phyloP scores from a whole-genome alignment of 352 stramenopile species.

The Globisporangium paddicum region DNA sequence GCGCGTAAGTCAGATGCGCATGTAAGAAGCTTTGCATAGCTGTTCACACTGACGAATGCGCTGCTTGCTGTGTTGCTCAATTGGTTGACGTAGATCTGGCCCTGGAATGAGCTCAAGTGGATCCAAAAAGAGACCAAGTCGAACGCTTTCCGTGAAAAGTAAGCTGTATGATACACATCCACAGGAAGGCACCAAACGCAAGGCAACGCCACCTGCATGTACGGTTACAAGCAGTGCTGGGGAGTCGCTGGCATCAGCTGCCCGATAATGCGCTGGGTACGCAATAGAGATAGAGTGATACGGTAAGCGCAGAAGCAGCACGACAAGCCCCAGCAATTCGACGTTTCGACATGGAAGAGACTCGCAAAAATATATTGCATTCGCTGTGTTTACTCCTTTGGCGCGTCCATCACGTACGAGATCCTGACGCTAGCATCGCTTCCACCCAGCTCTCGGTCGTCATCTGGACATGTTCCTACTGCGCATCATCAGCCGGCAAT shows the following conservation, averaged over 20 bases:
- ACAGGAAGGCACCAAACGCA: not conserved
- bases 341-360: not conserved
- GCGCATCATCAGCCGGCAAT: not conserved
- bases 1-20: conserved; percentile 77
- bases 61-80: not conserved
- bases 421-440: not conserved
- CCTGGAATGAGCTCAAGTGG: conserved; percentile 56
- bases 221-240: too few relatives aligned
- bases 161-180: conserved; percentile 1
- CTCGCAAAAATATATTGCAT: not conserved
- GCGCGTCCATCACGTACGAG: too few relatives aligned
- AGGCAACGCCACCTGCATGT: not conserved
- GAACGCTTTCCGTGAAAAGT: conserved; percentile 57
- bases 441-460: not conserved
- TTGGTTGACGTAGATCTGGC: conserved; percentile 72
- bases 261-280: not conserved
- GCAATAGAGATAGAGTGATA: too few relatives aligned
- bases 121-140: conserved; percentile 51
- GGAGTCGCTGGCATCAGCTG: not conserved
- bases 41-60: too few relatives aligned
- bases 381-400: too few relatives aligned
- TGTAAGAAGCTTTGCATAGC: too few relatives aligned
- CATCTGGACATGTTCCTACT: not conserved
- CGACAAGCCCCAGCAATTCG: too few relatives aligned
- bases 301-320: too few relatives aligned